Base-by-base conservation (phyloP, 306 rosid genomes). In the Astragalus membranaceus region DNA sequence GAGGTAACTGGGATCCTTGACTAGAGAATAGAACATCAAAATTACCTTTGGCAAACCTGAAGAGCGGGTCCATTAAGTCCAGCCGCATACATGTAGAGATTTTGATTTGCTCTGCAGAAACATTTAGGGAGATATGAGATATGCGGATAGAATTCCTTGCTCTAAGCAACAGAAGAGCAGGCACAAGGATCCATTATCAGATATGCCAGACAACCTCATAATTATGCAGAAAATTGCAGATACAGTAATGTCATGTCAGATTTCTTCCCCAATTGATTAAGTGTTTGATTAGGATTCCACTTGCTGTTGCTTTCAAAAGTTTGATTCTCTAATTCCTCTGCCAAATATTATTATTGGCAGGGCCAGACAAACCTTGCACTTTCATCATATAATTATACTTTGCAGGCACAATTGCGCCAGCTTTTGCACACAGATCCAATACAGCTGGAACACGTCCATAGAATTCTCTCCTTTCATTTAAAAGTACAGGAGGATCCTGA, bases 401-500 rank as follows among this genome's bases (percentile, higher is more conserved):
- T 2, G 65, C 10, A 39, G 95, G 99, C 64, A 75, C 85, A 67
- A 68, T 16, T 39, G 64, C 85, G 70, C 97, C 97, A 12, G 88
- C 91, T 67, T 83, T 83, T 39, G 80, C 10, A 83, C 97, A 89
- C 63, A 91, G 80, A 75, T 92, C 91, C 79, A 95, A 73, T n/a
- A 91, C 79, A 47, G 91, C 89, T 12, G 93, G 97, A 16, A 86
- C 75, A 55, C 86, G 91, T 30, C 96, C 96, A 13, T 95, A 95
- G 76, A 78, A 95, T 7, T 68, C 76, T 79, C 77, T 86, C 60
- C 87, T 84, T 78, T 84, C 88, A 50, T 88, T 76, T 43, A 85
- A 59, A 75, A 95, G 99, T 58, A 89, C 79, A 30, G 60, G 84
- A 77, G 97, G 99, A 76, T 89, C 96, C 59, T 89, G 96, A 75